Base-by-base conservation (phyloP, 768 basidiomycete genomes). In the Mycena maculata region DNA sequence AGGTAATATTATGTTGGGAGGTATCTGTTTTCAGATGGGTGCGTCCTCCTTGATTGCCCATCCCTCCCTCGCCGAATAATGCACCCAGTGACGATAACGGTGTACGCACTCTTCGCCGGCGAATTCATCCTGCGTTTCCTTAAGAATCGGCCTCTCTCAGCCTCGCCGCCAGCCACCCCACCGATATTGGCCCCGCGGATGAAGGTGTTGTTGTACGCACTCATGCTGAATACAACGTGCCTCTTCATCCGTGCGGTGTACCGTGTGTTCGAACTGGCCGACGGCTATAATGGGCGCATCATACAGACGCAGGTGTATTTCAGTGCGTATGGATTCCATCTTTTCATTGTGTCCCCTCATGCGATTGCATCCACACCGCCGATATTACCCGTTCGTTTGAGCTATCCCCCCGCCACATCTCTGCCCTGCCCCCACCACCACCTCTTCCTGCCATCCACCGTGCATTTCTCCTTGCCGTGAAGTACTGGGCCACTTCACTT, bases 91-190 rank as follows among this genome's bases (percentile, higher is more conserved):
- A 64, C 65, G 12, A 69, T 72, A 15, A 52, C 65, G 15, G 61
- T 31, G 1, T 72, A 69, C 57, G 65, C 57, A 42, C 1, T 69
- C 30, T 85, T 83, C 74, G 83, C 28, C 74, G 67, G 22, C 82
- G 85, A 62, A 82, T 87, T 71, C 75, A 79, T 58, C 74, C 83
- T 61, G 82, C 86, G 68, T 64, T 84, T 57, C 62, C 28, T 67
- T 18, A 13, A 39, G 9, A 55, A 66, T 52, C 60, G 60, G 3
- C 67, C 67, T 47, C 31, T 56, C 47, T 16, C 7, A 27, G 16
- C 15, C 20, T 18, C 23, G 63, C 27, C 25, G 13, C 52, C 11
- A 16, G 28, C 30, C 48, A 9, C n/a, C 47, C 31, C 49, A 3
- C 20, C 50, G 33, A 30, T 52, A 36, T 52, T 69, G 33, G 41